Conservation (phyloP, 257 asterid genomes). For the Solanum pennellii region DNA sequence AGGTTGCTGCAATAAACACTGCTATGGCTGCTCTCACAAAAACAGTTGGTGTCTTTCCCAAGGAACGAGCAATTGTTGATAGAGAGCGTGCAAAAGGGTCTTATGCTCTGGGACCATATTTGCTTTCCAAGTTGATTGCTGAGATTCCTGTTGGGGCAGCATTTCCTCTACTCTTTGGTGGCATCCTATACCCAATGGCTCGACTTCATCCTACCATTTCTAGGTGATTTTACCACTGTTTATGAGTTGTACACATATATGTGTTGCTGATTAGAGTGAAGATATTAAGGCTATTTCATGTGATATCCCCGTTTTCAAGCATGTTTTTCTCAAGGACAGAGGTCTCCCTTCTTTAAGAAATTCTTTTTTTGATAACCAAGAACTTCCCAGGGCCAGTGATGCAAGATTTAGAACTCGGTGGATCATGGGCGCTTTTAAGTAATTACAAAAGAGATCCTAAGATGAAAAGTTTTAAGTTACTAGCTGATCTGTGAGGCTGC, state of each 20-base stretch:
- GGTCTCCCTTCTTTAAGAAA: neutral
- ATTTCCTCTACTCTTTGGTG: conserved; percentile 87
- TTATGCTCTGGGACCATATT: conserved; percentile 79
- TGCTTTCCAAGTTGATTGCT: conserved; percentile 84
- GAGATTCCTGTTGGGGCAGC: conserved; percentile 96
- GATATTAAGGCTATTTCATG: neutral
- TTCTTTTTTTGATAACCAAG: neutral
- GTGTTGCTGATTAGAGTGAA: neutral
- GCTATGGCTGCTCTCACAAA: conserved; percentile 99
- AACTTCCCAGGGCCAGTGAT: neutral
- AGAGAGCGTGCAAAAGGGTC: conserved; percentile 90
- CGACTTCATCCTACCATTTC: conserved; percentile 79
- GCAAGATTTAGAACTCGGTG: neutral
- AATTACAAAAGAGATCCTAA: neutral
- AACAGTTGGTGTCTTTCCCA: conserved; percentile 94
- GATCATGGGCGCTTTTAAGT: neutral
- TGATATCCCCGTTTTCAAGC: neutral
- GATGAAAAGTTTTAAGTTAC: neutral
- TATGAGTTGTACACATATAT: neutral
- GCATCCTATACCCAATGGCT: conserved; percentile 90
- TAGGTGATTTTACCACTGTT: conserved; percentile 38
- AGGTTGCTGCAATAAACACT: conserved; percentile 98
- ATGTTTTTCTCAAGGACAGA: neutral
- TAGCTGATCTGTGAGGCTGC: neutral
- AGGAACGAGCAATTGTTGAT: conserved; percentile 94